A percentile compares a stretch with the other conserved stretches of the same genome.
phyloP scores from a whole-genome alignment of 208 protist species.

The Leptomonas seymouri region DNA sequence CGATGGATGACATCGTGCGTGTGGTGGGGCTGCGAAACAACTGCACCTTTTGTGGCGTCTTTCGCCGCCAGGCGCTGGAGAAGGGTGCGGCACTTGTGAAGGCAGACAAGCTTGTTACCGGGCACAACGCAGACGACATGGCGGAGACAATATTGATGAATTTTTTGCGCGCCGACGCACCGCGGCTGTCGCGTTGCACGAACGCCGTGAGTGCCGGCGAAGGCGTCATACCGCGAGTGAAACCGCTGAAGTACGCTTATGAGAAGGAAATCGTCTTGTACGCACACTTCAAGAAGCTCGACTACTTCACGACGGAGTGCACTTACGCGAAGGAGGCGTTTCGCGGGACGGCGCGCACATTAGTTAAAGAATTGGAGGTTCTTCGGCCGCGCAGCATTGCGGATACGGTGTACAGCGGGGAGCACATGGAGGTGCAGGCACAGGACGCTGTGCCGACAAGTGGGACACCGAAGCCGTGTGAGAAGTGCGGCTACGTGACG shows the following conservation, averaged over 20 bases:
- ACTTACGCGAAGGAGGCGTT: slow-evolving; percentile 97
- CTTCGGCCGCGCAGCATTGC: slow-evolving; percentile 91
- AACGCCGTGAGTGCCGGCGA: slow-evolving; percentile 36
- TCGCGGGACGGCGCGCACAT: slow-evolving; percentile 91
- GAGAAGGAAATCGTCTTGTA: slow-evolving; percentile 99
- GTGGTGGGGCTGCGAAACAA: slow-evolving; percentile 93
- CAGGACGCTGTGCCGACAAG: slow-evolving; percentile 35
- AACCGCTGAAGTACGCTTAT: slow-evolving; percentile 98
- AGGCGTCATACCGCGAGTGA: slow-evolving; percentile 88
- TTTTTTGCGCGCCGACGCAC: slow-evolving; percentile 93
- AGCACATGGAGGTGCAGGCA: slow-evolving; percentile 76
- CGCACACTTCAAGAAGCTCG: slow-evolving; percentile 97
- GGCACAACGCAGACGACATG: slow-evolving; percentile 99
- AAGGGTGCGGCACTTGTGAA: slow-evolving; percentile 88
- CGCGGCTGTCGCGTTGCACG: slow-evolving; percentile 93
- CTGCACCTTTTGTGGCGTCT: slow-evolving; percentile 98
- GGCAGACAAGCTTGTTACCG: slow-evolving; percentile 96
- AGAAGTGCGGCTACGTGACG: slow-evolving; percentile 91
- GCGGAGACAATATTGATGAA: slow-evolving; percentile 99
- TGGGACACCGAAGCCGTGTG: slow-evolving; percentile 67
- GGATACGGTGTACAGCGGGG: slow-evolving; percentile 92
- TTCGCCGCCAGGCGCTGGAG: slow-evolving; percentile 97
- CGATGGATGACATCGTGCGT: slow-evolving; percentile 98
- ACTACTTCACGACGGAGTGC: slow-evolving; percentile 98
- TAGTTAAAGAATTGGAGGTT: slow-evolving; percentile 95